A percentile compares a stretch with the other conserved stretches of the same genome.
These are phyloP conservation scores for Eimeria tenella DNA, from an alignment of 169 alveolate genomes.

Conservation along the genomic window DNA sequence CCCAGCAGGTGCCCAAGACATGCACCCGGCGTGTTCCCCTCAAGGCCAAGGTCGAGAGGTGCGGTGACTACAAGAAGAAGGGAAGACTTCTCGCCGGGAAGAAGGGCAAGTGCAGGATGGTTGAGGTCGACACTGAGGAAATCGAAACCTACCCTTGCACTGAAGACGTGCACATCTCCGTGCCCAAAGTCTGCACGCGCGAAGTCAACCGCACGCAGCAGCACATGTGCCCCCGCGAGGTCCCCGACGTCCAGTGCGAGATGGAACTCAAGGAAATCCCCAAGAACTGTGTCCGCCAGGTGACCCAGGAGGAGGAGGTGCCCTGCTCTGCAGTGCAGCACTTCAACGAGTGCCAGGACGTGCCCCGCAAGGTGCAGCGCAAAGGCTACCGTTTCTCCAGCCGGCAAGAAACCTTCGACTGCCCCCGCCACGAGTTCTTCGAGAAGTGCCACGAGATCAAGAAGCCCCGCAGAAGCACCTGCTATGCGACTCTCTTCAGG, in stretches of 20 bases:
- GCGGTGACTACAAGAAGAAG: constrained; percentile 55
- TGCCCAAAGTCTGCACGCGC: constrained; percentile 69
- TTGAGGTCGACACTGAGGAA: constrained; percentile 68
- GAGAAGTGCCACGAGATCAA: constrained; percentile 75
- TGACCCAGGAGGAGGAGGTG: constrained; percentile 75
- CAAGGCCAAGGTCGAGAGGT: constrained; percentile 53
- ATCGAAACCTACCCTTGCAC: constrained; percentile 76
- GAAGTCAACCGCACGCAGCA: constrained; percentile 43
- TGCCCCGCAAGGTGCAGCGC: constrained; percentile 48
- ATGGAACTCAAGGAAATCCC: constrained; percentile 69
- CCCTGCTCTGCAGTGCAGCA: constrained; percentile 59
- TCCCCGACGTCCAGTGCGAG: constrained; percentile 70
- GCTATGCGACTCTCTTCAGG: constrained; percentile 65
- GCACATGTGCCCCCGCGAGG: constrained; percentile 65
- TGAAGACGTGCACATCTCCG: constrained; percentile 67
- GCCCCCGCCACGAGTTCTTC: constrained; percentile 66
- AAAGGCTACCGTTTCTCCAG: constrained; percentile 35
- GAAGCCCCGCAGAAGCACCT: constrained; percentile 53
- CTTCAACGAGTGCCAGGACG: constrained; percentile 59
- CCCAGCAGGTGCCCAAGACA: constrained; percentile 73
- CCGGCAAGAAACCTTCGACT: constrained; percentile 61
- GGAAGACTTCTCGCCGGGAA: constrained; percentile 74
- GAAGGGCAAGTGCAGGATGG: constrained; percentile 70
- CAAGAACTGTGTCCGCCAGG: constrained; percentile 58
- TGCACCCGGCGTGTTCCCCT: constrained; percentile 73